Base-by-base conservation (phyloP, 352 stramenopile species). In the Pythium phragmitis region DNA sequence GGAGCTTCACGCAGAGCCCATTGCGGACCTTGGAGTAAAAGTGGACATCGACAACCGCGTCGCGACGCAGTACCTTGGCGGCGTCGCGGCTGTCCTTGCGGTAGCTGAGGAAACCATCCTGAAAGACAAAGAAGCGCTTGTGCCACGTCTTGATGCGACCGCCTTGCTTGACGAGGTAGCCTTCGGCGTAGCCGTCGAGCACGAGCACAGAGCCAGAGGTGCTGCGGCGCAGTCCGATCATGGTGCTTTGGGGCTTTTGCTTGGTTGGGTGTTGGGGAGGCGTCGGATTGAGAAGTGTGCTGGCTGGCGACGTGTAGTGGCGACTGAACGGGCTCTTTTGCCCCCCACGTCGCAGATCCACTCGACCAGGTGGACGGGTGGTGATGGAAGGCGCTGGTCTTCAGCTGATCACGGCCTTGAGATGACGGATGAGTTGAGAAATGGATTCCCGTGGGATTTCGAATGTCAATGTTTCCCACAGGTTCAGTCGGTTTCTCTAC, bases 81-180 rank as follows among this genome's bases (percentile, higher is more conserved):
- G 58, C 70, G 37, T 86, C 76, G 57, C 74, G 75, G 43, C 70
- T 72, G 60, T 90, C 72, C 70, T 87, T 88, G 57, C 79, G 77
- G 68, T 88, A 90, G 28, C 69, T 76, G 23, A 90, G 48, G 52
- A 63, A 79, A 42, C 81, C 81, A 45, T 89, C 71, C 45, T 83
- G 80, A 67, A 92, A 88, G 28, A 90, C 79, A 59, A 92, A 92
- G 69, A 88, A 92, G 48, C 84, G 81, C 36, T 76, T 81, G 42
- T 88, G 85, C 83, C 83, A 92, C 48, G 73, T 92, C 70, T 89
- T 89, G 62, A 92, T 65, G 63, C 75, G 80, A 17, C 77, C 76
- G 19, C 83, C 80, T 28, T 86, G 77, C 65, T 92, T 92, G 6
- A 73, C 36, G 33, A 92, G 69, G 60, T 79, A 91, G 52, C 84